Evolutionary conservation across 208 protist genomes (phyloP), one percentile per base, ranked within the genome.

Genomic region (Sergeia podlipaevii): DNA sequence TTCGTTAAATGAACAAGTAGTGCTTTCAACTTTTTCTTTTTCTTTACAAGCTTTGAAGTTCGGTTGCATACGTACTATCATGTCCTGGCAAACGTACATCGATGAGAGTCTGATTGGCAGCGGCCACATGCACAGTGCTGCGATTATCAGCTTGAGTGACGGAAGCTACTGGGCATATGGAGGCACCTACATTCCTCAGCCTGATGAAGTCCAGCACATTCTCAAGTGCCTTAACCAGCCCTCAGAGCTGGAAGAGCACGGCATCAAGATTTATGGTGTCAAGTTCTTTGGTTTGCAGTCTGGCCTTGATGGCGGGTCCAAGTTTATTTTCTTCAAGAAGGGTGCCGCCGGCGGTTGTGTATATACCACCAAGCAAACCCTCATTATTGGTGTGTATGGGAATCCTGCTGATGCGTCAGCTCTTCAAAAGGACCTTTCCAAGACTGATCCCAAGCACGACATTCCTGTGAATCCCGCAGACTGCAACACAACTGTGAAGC

Each of bases 91-190:
- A 52, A 62, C 70, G 24, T 91, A 91, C 69, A 74, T 94, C 33
- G 83, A 94, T 74, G 77, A 93, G 56, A 87, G 70, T 66, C 81
- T 94, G 21, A 89, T 94, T 50, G 83, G 77, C 38, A 91, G 81
- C 54, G 80, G 83, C 11, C 57, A 78, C 65, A 94, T 94, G 87
- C 87, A 94, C 81, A 94, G 87, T 34, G 84, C 83, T 17, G 72
- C 79, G 11, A 89, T 94, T 70, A 60, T 91, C 27, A 77, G 87
- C 18, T 61, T 85, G 33, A 66, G 62, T 28, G 87, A 94, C 60
- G 83, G 87, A 27, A 89, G 80, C 67, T 94, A 94, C 72, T 94
- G 87, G 84, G 87, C 83, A 0, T 89, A 91, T 45, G 87, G 87
- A 28, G 87, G 87, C 45, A 89, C 37, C 34, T 88, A 89, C 63